Percentiles rank a stretch among this genome's conserved stretches.
Evolutionary conservation across 2,329 filamentous ascomycete species (phyloP).

Genomic region (Cryphonectria radicalis): DNA sequence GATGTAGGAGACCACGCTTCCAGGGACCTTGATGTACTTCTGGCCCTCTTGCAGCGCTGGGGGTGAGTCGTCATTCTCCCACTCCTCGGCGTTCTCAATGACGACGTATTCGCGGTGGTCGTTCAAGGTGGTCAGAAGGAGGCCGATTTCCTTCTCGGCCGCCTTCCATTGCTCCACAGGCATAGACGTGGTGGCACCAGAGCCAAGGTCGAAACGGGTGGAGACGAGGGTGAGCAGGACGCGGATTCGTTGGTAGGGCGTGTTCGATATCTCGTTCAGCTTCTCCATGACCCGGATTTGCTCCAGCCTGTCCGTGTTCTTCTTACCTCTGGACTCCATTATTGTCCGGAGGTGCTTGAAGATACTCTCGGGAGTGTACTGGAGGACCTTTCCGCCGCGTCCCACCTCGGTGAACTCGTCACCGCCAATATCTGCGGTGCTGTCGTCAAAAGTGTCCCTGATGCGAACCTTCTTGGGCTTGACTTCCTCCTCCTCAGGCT

Average conservation of each 20-base stretch:
- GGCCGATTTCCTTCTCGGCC: conserved; percentile 83
- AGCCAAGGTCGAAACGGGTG: conserved; percentile 89
- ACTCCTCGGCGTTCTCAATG: conserved; percentile 91
- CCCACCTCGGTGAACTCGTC: conserved; percentile 90
- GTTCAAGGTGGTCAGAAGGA: conserved; percentile 79
- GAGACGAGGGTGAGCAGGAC: conserved; percentile 91
- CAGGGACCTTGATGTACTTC: conserved; percentile 86
- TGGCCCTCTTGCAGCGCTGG: conserved; percentile 75
- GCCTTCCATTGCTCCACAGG: conserved; percentile 95
- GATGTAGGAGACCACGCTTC: conserved; percentile 91
- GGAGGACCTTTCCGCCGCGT: conserved; percentile 83
- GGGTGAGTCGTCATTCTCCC: conserved; percentile 97
- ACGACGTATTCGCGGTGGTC: conserved; percentile 80
- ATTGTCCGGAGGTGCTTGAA: conserved; percentile 95
- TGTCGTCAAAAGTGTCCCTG: conserved; percentile 51
- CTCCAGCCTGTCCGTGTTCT: conserved; percentile 94
- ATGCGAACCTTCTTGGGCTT: conserved; percentile 57
- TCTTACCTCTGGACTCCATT: conserved; percentile 94
- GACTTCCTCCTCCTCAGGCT: conserved; percentile 71
- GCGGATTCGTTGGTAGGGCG: conserved; percentile 91
- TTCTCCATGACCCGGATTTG: conserved; percentile 99
- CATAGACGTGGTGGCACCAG: conserved; percentile 80
- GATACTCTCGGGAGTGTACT: conserved; percentile 96
- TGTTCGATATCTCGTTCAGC: conserved; percentile 83
- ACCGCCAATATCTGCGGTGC: conserved; percentile 65